Percentiles rank a stretch among this genome's conserved stretches.
Evolutionary conservation across 164 flowering plant genomes (phyloP).

Genomic region (Hamamelis virginiana): DNA sequence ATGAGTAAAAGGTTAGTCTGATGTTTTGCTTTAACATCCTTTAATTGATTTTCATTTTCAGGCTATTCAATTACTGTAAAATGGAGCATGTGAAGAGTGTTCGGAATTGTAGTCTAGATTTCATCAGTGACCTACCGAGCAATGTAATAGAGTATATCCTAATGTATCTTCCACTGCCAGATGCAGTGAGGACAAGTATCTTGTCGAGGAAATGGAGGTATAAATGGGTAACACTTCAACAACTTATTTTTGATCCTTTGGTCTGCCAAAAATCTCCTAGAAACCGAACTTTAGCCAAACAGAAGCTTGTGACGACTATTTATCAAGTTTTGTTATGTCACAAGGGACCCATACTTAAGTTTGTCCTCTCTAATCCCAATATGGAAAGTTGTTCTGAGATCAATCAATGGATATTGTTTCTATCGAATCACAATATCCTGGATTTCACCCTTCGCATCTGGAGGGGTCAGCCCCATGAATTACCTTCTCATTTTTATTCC

Average conservation of each 20-base stretch:
- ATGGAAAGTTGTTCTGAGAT: slow-evolving; percentile 14
- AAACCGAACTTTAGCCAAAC: neutral
- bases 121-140: neutral
- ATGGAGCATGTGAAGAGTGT: no score
- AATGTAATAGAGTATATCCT: neutral
- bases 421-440: neutral
- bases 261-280: neutral
- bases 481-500: slow-evolving; percentile 4
- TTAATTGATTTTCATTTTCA: no score
- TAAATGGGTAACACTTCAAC: neutral
- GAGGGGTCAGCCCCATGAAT: neutral
- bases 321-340: slow-evolving; percentile 15
- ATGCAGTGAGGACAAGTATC: neutral
- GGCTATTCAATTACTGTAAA: no score
- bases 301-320: neutral
- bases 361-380: slow-evolving; percentile 5
- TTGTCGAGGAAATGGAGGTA: slow-evolving; percentile 4
- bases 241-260: neutral
- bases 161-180: neutral
- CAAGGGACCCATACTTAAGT: slow-evolving; percentile 13
- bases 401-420: neutral
- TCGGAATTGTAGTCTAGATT: neutral
- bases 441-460: slow-evolving; percentile 5
- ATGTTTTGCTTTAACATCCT: no score
- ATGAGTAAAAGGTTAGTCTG: no score